Conservation (phyloP, 1,139 yeast genomes). For the Diutina siamensis region DNA sequence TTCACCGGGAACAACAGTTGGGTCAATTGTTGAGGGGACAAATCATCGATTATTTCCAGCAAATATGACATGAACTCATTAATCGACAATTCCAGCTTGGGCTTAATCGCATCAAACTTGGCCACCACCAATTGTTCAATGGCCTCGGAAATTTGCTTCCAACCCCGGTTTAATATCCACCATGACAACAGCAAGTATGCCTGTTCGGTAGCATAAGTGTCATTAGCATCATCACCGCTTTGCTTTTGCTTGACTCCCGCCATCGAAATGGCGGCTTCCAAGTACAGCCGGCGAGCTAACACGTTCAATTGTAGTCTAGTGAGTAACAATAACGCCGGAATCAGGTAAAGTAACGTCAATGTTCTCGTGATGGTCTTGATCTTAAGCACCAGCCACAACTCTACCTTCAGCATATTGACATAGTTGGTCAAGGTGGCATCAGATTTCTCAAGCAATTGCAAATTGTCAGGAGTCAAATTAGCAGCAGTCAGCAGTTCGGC, state of each 20-base stretch:
- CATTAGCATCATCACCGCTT: constrained; percentile 11
- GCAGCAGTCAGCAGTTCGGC: constrained; percentile 23
- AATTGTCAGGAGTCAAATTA: constrained; percentile 16
- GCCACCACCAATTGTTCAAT: constrained; percentile 48
- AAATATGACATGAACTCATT: constrained; percentile 37
- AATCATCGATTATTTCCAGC: constrained; percentile 12
- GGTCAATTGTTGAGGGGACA: constrained; percentile 15
- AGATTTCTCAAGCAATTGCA: constrained; percentile 19
- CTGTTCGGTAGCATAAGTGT: constrained; percentile 51
- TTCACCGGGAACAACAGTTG: constrained; percentile 28
- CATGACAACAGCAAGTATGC: constrained; percentile 80
- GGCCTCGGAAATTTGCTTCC: constrained; percentile 44
- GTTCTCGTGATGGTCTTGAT: constrained; percentile 64
- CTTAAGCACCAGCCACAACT: constrained; percentile 80
- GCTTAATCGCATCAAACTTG: constrained; percentile 54
- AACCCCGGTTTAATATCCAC: constrained; percentile 90
- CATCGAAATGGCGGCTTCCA: constrained; percentile 64
- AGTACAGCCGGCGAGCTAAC: constrained; percentile 74
- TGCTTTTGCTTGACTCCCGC: constrained; percentile 24
- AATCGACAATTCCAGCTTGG: constrained; percentile 58
- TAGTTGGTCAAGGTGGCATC: constrained; percentile 21
- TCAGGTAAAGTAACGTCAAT: constrained; percentile 58
- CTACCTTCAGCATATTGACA: constrained; percentile 46
- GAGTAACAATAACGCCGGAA: constrained; percentile 58
- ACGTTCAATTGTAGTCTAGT: constrained; percentile 82